Evolutionary conservation across 345 rosid genomes (phyloP), one percentile per base, ranked within the genome.

Genomic region (Eucalyptus sp.): DNA sequence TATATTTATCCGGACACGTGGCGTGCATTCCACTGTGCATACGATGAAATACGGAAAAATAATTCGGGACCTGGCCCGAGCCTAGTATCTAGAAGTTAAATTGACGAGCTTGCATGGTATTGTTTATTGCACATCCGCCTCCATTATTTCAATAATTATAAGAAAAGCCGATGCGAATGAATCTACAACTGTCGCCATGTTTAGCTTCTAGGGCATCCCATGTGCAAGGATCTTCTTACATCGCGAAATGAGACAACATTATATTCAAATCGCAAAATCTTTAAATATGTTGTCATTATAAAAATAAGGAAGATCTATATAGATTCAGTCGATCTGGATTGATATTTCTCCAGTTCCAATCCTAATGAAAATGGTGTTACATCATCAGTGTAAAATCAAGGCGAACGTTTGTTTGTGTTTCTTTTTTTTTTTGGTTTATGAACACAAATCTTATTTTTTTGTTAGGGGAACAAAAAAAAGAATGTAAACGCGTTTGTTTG

Each of bases 301-400:
- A 7, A 64, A 64, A n/a, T 11, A 27, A 27, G 79, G 18, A 13
- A 8, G 79, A 68, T 68, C 43, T 2, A 31, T 68, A 20, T 31
- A 33, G 37, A 31, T 68, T 31, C 43, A 31, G 22, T 68, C 2
- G 11, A 66, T 66, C 12, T 31, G 10, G 11, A 22, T 66, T 8
- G 22, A 68, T 16, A 16, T 0, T 68, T 16, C 43, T 0, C 43
- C 7, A 20, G 7, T 24, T 66, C 79, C 2, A 0, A 7, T 68
- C 79, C 43, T 8, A 8, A 16, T 8, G 43, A 17, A 31, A 16
- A 68, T 5, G 0, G 0, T 0, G 3, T 68, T 68, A 31, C 43
- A 31, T 71, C 81, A 0, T 33, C 2, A 22, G 1, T 33, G 44
- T 10, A 18, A 71, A 17, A 2, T 8, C 12, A 12, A 33, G 10